phyloP scores from a whole-genome alignment of 1,284 basidiomycete species.

The Grifola frondosa region DNA sequence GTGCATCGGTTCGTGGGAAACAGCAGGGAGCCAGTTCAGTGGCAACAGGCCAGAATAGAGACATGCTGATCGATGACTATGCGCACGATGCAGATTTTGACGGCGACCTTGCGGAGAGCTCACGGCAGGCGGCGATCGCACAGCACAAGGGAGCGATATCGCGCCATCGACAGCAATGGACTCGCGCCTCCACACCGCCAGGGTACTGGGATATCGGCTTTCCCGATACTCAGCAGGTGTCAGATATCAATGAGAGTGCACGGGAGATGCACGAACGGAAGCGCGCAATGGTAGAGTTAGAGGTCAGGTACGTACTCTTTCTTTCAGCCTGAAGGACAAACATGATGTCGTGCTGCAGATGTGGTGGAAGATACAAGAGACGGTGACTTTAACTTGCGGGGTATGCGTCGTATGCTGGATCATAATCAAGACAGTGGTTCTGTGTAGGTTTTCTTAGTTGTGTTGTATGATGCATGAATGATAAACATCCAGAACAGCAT shows the following conservation, averaged over 20 bases:
- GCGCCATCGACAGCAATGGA: constrained; percentile 76
- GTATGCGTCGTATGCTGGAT: neutral
- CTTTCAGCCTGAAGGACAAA: constrained; percentile 1
- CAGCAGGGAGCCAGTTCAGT: too few species aligned
- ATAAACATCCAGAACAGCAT: too few species aligned
- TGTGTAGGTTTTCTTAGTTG: too few species aligned
- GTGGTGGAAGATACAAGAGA: constrained; percentile 12
- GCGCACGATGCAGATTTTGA: constrained; percentile 7
- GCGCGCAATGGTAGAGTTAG: constrained; percentile 50
- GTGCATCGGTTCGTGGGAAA: constrained; percentile 11
- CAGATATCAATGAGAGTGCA: constrained; percentile 71
- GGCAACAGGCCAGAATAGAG: too few species aligned
- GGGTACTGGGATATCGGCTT: constrained; percentile 89
- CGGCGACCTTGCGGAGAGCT: neutral
- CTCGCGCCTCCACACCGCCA: constrained; percentile 74
- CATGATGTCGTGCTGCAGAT: constrained; percentile 9
- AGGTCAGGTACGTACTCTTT: constrained; percentile 48
- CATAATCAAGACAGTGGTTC: too few species aligned
- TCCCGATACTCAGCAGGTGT: constrained; percentile 79
- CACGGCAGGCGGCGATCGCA: constrained; percentile 32
- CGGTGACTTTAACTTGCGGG: neutral
- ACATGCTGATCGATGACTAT: constrained; percentile 11
- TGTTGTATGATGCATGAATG: too few species aligned
- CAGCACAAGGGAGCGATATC: constrained; percentile 76
- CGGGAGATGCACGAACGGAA: constrained; percentile 69